Evolutionary conservation across 108 stramenopile species (phyloP).

Genomic region (Skeletonema costatum): DNA sequence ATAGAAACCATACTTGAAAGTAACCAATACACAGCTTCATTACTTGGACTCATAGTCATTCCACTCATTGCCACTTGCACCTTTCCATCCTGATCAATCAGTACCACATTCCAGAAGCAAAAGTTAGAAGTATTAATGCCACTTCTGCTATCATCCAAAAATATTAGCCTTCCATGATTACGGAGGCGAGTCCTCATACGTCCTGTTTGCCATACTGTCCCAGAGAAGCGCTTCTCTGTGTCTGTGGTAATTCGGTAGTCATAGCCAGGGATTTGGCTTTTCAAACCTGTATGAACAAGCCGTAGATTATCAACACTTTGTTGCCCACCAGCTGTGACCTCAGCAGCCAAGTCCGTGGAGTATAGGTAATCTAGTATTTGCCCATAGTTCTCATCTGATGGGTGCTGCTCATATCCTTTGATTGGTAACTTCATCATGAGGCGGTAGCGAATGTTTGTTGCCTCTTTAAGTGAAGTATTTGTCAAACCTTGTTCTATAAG

Average conservation of each 20-base stretch:
- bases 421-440: background rate
- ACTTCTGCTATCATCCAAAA: constrained; percentile 14
- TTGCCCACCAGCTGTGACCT: background rate
- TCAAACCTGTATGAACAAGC: background rate
- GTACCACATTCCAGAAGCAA: constrained; percentile 10
- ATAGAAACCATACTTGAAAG: background rate
- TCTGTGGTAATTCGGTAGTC: background rate
- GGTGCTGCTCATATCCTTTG: background rate
- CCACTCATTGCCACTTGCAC: background rate
- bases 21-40: background rate
- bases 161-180: background rate
- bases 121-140: background rate
- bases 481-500: too few species aligned
- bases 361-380: constrained; percentile 1
- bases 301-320: background rate
- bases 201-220: constrained; percentile 5
- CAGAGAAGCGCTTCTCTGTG: background rate
- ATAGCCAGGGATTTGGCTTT: background rate
- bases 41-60: background rate
- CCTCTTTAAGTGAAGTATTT: too few species aligned
- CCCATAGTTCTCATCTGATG: background rate
- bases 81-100: background rate
- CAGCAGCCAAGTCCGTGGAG: background rate
- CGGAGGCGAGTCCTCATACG: background rate
- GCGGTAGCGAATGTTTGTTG: too few species aligned